Conservation (phyloP, 2,329 filamentous ascomycete genomes). For the Epichloe uncinata region DNA sequence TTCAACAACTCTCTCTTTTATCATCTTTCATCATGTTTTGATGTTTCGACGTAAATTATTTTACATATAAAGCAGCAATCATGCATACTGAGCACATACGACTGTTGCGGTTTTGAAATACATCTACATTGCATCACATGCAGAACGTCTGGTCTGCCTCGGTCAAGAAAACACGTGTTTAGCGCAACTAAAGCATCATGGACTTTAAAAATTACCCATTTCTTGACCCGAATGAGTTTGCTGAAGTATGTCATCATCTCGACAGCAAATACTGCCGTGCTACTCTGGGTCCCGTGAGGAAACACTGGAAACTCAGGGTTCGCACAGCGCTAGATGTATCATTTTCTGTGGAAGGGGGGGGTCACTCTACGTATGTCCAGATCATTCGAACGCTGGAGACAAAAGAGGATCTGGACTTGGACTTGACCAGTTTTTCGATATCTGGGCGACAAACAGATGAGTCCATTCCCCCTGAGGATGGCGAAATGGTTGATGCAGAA, state of each 20-base stretch:
- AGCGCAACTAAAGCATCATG: slow-evolving; percentile 11
- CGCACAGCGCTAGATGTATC: slow-evolving; percentile 36
- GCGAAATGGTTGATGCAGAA: slow-evolving; percentile 36
- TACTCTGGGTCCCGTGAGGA: slow-evolving; percentile 39
- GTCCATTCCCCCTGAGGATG: slow-evolving; percentile 21
- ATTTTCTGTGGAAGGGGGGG: slow-evolving; percentile 25
- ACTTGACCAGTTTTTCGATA: slow-evolving; percentile 34
- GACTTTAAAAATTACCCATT: slow-evolving; percentile 46
- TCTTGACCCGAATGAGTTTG: slow-evolving; percentile 48
- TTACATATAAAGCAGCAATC: too few relatives aligned
- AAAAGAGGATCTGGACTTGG: slow-evolving; percentile 31
- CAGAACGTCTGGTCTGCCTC: too few relatives aligned
- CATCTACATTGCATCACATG: too few relatives aligned
- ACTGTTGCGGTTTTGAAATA: too few relatives aligned
- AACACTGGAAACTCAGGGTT: slow-evolving; percentile 40
- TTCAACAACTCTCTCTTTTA: not conserved
- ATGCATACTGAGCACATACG: too few relatives aligned
- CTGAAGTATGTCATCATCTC: slow-evolving; percentile 48
- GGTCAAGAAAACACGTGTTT: too few relatives aligned
- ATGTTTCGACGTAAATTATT: too few relatives aligned
- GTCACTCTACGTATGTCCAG: slow-evolving; percentile 40
- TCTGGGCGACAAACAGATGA: slow-evolving; percentile 12
- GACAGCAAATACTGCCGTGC: slow-evolving; percentile 46
- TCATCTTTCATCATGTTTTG: not conserved
- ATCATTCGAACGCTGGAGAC: slow-evolving; percentile 40